Conservation (phyloP, 345 rosid species). For the Heritiera fomes region DNA sequence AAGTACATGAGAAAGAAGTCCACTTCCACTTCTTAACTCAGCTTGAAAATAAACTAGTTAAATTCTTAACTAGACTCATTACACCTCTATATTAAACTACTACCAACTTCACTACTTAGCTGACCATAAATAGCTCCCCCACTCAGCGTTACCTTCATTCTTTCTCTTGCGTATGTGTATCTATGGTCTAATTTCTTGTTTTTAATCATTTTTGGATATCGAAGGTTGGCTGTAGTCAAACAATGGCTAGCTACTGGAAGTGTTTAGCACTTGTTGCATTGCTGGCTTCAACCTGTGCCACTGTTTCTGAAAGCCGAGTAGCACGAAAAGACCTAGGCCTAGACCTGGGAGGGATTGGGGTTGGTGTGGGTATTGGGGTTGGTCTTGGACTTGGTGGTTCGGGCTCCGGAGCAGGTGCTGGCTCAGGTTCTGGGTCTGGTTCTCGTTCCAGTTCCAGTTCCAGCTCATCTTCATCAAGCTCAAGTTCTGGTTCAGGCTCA, state of each 20-base stretch:
- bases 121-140: constrained; percentile 26
- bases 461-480: constrained; percentile 49
- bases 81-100: no score
- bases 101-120: neutral
- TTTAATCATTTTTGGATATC: neutral
- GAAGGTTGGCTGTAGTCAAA: neutral
- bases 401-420: constrained; percentile 65
- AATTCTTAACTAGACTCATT: no score
- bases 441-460: constrained; percentile 57
- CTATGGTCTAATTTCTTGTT: neutral
- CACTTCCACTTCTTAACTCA: no score
- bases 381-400: constrained; percentile 74
- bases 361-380: constrained; percentile 62
- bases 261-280: constrained; percentile 35
- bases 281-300: constrained; percentile 28
- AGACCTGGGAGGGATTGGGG: constrained; percentile 76
- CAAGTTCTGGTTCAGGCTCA: constrained; percentile 46
- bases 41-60: no score
- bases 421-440: constrained; percentile 58
- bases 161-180: neutral
- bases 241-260: constrained; percentile 31
- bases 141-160: neutral
- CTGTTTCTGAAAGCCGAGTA: constrained; percentile 52
- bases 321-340: constrained; percentile 76
- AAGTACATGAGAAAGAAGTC: no score